Evolutionary conservation across 192 early-diverging fungal species (phyloP).

Genomic region (Phlyctochytrium planicorne): DNA sequence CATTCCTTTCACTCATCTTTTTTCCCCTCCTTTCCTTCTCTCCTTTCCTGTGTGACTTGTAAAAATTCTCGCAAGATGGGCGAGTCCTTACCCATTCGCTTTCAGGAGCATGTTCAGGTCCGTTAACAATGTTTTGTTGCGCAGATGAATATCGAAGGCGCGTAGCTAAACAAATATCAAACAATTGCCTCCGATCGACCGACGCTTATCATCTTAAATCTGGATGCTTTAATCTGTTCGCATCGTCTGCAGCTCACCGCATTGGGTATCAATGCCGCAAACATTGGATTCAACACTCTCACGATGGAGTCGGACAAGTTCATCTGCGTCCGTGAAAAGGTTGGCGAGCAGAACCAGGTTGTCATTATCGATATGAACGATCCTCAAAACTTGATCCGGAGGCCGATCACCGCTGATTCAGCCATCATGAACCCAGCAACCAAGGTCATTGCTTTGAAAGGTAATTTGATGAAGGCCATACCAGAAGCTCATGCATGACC

Average conservation of each 20-base stretch:
- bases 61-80: conserved; percentile 48
- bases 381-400: conserved; percentile 73
- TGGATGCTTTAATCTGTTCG: background rate
- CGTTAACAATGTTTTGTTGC: background rate
- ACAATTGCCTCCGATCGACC: background rate
- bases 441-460: conserved; percentile 95
- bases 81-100: conserved; percentile 85
- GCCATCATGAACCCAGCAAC: conserved; percentile 96
- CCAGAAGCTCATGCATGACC: no score
- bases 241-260: conserved; percentile 69
- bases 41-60: background rate
- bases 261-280: conserved; percentile 85
- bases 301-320: conserved; percentile 98
- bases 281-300: conserved; percentile 95
- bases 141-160: background rate
- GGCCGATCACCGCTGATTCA: conserved; percentile 96
- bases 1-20: background rate
- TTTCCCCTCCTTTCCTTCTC: background rate
- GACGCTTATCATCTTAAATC: background rate
- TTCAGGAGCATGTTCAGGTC: conserved; percentile 97
- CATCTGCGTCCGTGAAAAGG: conserved; percentile 94
- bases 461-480: conserved; percentile 44
- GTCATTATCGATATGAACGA: conserved; percentile 94
- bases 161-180: no score
- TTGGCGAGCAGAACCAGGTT: conserved; percentile 82